Evolutionary conservation across 2,329 filamentous ascomycete species (phyloP).

Genomic region (Diaporthe sp.): DNA sequence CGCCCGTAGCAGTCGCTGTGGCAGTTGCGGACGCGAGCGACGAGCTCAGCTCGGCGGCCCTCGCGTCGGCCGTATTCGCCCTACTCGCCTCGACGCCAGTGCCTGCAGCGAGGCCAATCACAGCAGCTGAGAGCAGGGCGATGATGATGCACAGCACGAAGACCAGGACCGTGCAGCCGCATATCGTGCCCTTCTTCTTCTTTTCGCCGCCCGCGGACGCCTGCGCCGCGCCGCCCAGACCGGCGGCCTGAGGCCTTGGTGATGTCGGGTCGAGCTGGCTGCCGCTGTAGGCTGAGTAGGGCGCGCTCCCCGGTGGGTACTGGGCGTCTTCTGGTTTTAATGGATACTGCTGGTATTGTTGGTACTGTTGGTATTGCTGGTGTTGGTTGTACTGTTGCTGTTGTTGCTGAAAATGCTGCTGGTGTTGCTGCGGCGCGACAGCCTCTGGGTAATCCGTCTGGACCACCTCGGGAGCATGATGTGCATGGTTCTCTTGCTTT

Average conservation of each 20-base stretch:
- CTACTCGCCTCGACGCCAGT: conserved; percentile 58
- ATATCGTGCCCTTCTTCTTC: conserved; percentile 44
- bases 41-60: conserved; percentile 50
- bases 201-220: not conserved
- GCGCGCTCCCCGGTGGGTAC: conserved; percentile 1
- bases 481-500: conserved; percentile 31
- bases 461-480: conserved; percentile 41
- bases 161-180: conserved; percentile 56
- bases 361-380: conserved; percentile 33
- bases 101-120: conserved; percentile 61
- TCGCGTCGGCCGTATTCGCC: conserved; percentile 54
- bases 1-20: conserved; percentile 41
- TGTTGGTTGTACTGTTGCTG: conserved; percentile 26
- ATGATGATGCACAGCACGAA: conserved; percentile 58
- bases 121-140: conserved; percentile 55
- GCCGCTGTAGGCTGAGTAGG: conserved; percentile 36
- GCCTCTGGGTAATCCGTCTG: conserved; percentile 35
- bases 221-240: not conserved
- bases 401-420: conserved; percentile 6
- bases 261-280: conserved; percentile 37
- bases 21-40: conserved; percentile 44
- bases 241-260: conserved; percentile 21
- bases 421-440: conserved; percentile 11
- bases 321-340: conserved; percentile 33
- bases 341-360: conserved; percentile 28